Evolutionary conservation across 768 basidiomycete genomes (phyloP), one percentile per base, ranked within the genome.

Genomic region (Termitomyces sp.): DNA sequence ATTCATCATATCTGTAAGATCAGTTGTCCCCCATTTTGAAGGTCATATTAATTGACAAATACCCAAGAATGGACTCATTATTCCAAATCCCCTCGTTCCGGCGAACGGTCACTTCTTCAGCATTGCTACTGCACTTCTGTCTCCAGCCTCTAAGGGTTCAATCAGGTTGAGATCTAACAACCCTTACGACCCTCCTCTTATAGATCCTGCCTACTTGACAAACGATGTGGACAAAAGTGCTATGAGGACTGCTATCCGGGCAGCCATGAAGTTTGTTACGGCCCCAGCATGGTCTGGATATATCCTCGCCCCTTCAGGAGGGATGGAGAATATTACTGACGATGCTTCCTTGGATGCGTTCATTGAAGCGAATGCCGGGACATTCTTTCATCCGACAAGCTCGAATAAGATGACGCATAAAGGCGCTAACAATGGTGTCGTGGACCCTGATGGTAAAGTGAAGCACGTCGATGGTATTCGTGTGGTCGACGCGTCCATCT

Each of bases 121-220:
- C 29, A 60, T 70, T 2, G 42, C 52, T 4, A 48, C 62, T n/a
- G 68, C 64, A 12, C 60, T 73, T 12, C 64, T 72, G 0, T 66
- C 71, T 0, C 73, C 74, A 1, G 48, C 66, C 7, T 69, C 71
- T 15, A 69, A 73, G 67, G 53, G 76, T 57, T 79, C 60, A 10
- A 65, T 66, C 29, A 60, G 45, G 5, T 59, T 81, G 62, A 76
- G 69, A 49, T 76, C 79, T 6, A 74, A 70, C 25, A 66, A 74
- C 62, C 71, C 79, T 29, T 83, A 81, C 69, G 72, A 70, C 38
- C 42, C 68, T 37, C 81, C 82, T 2, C 51, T 69, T 11, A 80
- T 84, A 69, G 76, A 84, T 66, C 78, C 80, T 1, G 76, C 75
- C 54, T 78, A 81, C 71, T 73, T 77, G 34, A 64, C 48, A 25